Base-by-base conservation (phyloP, 257 asterid species). In the Ilex aquifolium region DNA sequence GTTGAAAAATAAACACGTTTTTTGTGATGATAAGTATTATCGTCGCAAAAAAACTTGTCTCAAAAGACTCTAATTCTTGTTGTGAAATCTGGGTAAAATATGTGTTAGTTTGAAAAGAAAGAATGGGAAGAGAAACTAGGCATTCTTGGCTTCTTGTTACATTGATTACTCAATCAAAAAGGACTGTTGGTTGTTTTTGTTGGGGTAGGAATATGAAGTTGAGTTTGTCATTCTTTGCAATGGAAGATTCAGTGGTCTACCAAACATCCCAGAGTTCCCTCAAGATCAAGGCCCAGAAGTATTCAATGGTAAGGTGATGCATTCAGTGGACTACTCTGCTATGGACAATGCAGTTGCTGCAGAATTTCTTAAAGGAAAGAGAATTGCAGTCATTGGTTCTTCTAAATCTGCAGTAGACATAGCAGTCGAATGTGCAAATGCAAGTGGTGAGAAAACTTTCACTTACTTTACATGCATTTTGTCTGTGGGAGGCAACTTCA, bases 181-280 rank as follows among this genome's bases (percentile, higher is more conserved):
- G 8, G 8, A 36, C 8, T 36, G 42, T 36, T 4, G 8, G 11
- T 6, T 2, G 31, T 1, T 29, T 67, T 21, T 13, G 27, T 53
- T 10, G 65, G 69, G 40, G 17, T 52, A 85, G 93, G 90, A 79
- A 12, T 76, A 81, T 51, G 83, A 17, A 57, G 76, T 76, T 1
- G 90, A 82, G 31, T 87, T 87, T 72, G 77, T 87, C 58, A 59
- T 85, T 27, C 44, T 87, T 0, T 87, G 95, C 65, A 69, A 60
- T 6, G 95, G 95, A 65, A 82, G 85, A 65, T 87, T 82, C 62
- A 82, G 93, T 31, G 95, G 87, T 21, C 50, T 87, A n/a, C 81
- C 95, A 5, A 31, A 83, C 44, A 70, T 67, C 15, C 95, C 93
- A 4, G 75, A 79, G 16, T 87, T 82, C 16, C 65, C 83, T 52